phyloP scores from a whole-genome alignment of 768 basidiomycete genomes.

The Chalciporus pseudorubinellus region DNA sequence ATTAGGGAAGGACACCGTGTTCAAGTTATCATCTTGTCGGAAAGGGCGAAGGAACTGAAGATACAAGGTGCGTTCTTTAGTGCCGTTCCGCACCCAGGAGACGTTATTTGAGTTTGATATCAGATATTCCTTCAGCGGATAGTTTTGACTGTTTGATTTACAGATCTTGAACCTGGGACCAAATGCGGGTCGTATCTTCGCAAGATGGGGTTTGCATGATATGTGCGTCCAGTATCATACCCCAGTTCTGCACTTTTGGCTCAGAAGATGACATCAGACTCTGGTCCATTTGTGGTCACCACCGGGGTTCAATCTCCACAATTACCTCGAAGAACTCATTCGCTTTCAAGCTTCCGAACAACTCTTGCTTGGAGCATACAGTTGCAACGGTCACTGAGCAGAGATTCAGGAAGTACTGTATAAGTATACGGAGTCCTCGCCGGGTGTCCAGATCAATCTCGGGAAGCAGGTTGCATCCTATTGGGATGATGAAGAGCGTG shows the following conservation, averaged over 20 bases:
- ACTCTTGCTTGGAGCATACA: slow-evolving; percentile 13
- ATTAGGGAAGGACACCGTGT: slow-evolving; percentile 27
- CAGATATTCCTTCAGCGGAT: background rate
- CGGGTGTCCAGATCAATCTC: slow-evolving; percentile 23
- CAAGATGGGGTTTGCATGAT: slow-evolving; percentile 20
- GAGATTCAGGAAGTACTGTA: slow-evolving; percentile 22
- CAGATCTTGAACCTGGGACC: slow-evolving; percentile 19
- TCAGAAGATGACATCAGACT: slow-evolving; percentile 8
- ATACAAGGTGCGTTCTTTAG: slow-evolving; percentile 8
- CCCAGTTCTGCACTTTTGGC: background rate
- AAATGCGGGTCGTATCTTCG: slow-evolving; percentile 25
- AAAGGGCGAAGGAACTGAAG: slow-evolving; percentile 15
- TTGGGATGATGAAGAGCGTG: slow-evolving; percentile 10
- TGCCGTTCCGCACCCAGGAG: background rate
- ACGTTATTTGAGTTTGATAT: background rate
- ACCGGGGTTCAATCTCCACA: slow-evolving; percentile 13
- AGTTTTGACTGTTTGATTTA: background rate
- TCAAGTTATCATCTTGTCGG: slow-evolving; percentile 27
- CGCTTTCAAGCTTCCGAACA: slow-evolving; percentile 12
- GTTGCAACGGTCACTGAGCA: slow-evolving; percentile 25
- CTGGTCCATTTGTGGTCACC: slow-evolving; percentile 19
- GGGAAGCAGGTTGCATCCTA: slow-evolving; percentile 24
- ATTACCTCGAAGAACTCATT: slow-evolving; percentile 23
- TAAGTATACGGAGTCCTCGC: slow-evolving; percentile 20
- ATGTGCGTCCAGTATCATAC: background rate